Evolutionary conservation across 2,329 filamentous ascomycete species (phyloP).

Genomic region (Penicillium aurantiogriseum): DNA sequence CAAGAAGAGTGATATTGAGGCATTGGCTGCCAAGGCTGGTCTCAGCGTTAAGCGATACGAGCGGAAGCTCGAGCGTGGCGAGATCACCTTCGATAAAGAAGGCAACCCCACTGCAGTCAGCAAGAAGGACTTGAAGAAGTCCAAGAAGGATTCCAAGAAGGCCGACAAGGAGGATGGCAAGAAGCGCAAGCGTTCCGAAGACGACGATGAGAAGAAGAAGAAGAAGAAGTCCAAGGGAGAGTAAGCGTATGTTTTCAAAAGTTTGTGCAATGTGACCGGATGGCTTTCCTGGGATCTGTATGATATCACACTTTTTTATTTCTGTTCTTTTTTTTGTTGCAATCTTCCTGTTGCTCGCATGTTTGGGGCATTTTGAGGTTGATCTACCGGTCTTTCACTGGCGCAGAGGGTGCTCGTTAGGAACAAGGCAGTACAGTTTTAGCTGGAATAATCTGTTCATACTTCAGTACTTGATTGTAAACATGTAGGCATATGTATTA

Average conservation of each 20-base stretch:
- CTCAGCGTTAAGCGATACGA: conserved; percentile 74
- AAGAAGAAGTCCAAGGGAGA: conserved; percentile 53
- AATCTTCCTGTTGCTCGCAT: conserved; percentile 24
- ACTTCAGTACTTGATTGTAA: conserved; percentile 10
- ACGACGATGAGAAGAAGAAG: conserved; percentile 56
- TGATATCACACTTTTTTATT: conserved; percentile 42
- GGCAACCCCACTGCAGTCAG: conserved; percentile 66
- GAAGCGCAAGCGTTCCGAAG: conserved; percentile 65
- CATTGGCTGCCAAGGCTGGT: conserved; percentile 64
- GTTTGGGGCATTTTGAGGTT: conserved; percentile 26
- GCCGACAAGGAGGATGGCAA: conserved; percentile 59
- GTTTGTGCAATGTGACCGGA: conserved; percentile 32
- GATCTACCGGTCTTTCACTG: conserved; percentile 32
- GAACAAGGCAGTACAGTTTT: conserved; percentile 32
- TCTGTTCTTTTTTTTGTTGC: conserved; percentile 28
- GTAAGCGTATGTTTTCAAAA: conserved; percentile 55
- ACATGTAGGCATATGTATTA: not conserved
- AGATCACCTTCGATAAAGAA: conserved; percentile 65
- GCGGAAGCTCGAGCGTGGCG: conserved; percentile 73
- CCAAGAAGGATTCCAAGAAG: conserved; percentile 62
- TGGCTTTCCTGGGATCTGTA: conserved; percentile 39
- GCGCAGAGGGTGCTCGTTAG: conserved; percentile 34
- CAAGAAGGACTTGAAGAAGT: conserved; percentile 76
- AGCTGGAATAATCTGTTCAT: conserved; percentile 31
- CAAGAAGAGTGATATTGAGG: conserved; percentile 52